Base-by-base conservation (phyloP, 768 basidiomycete species). In the Hebeloma cylindrosporum region DNA sequence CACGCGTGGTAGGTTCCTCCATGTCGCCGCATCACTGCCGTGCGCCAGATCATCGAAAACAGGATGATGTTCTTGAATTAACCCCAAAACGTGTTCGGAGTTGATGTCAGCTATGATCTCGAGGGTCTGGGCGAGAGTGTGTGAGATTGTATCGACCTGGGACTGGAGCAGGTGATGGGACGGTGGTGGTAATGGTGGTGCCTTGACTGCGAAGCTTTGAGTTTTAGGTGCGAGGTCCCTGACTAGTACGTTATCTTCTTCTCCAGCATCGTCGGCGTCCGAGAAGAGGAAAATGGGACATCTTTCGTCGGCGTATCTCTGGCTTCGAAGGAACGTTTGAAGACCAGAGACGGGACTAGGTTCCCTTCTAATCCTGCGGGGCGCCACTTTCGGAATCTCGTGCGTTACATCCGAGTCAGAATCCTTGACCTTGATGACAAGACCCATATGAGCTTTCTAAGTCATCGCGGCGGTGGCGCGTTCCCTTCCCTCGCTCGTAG, bases 51-150 rank as follows among this genome's bases (percentile, higher is more conserved):
- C 65, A 3, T 53, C 43, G 31, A 67, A 62, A 3, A 62, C 53
- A 3, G 68, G 63, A 21, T 74, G 58, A 48, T 75, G 66, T 32
- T 70, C 57, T 27, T 70, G 62, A 22, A 87, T 56, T 23, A 87
- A 76, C 1, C 59, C 49, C 17, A 70, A 57, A 9, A 74, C 75
- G 51, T 88, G 73, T 2, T 70, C 65, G 0, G 82, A 79, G 16
- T 75, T 70, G 17, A 88, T 83, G 52, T 88, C 84, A 0, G 88
- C 87, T 9, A 88, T 60, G 33, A 90, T 75, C 54, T 87, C 84
- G 27, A 85, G 66, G 22, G 87, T 70, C 30, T 71, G 78, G 1
- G 76, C 71, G 22, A 83, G 45, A 31, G 44, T 25, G 23, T 34
- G 7, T 31, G 57, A 49, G 23, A 39, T 33, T n/a, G 51, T 43